Percentiles rank a stretch among this genome's conserved stretches.
phyloP scores from a whole-genome alignment of 2,329 filamentous ascomycete genomes.

The Scortechinia acanthostroma region DNA sequence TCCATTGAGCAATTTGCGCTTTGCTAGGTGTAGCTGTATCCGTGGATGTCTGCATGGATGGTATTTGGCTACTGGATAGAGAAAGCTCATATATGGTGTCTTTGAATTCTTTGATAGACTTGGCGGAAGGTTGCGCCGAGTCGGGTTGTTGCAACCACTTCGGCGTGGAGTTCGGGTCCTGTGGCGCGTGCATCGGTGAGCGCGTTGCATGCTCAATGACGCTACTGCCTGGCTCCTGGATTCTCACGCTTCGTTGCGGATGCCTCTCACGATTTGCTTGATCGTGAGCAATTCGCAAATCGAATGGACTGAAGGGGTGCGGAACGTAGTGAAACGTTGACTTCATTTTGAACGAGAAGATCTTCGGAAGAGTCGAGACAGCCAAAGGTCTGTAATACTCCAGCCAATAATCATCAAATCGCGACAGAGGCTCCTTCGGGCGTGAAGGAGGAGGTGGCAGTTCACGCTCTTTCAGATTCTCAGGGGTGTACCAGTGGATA shows the following conservation, averaged over 20 bases:
- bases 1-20: conserved; percentile 78
- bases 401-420: conserved; percentile 90
- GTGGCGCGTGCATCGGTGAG: no score
- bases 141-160: not conserved
- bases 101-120: no score
- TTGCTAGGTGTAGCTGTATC: conserved; percentile 65
- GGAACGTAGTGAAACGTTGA: conserved; percentile 70
- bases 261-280: not conserved
- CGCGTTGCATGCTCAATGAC: no score
- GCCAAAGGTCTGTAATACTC: conserved; percentile 90
- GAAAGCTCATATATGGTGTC: not conserved
- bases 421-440: conserved; percentile 37
- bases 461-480: conserved; percentile 56
- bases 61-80: conserved; percentile 40
- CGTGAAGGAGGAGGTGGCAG: conserved; percentile 34
- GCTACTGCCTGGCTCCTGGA: not conserved
- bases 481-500: conserved; percentile 80
- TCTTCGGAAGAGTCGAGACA: conserved; percentile 81
- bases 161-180: not conserved
- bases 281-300: conserved; percentile 55
- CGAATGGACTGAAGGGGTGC: conserved; percentile 82
- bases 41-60: conserved; percentile 28
- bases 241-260: not conserved
- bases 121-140: not conserved
- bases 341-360: conserved; percentile 89